phyloP scores from a whole-genome alignment of 2,329 filamentous ascomycete genomes.

The Colletotrichum agaves region DNA sequence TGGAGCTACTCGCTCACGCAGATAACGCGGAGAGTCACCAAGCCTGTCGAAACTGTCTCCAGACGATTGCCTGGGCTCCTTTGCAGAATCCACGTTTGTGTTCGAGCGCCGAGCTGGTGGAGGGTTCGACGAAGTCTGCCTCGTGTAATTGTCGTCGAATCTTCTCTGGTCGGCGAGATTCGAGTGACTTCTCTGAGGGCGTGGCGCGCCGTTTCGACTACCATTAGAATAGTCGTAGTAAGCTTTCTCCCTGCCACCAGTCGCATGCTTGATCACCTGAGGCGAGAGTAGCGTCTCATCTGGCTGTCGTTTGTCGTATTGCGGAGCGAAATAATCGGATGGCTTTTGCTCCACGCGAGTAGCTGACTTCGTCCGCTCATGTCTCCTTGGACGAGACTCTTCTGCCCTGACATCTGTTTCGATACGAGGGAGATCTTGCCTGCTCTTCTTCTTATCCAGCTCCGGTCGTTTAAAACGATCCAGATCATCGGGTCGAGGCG shows the following conservation, averaged over 20 bases:
- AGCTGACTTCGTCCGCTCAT: conserved; percentile 51
- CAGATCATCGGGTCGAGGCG: conserved; percentile 43
- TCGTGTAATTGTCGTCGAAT: conserved; percentile 41
- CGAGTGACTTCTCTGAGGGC: conserved; percentile 45
- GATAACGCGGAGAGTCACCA: conserved; percentile 42
- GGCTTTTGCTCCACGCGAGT: conserved; percentile 44
- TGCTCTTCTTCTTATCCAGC: conserved; percentile 48
- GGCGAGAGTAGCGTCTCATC: conserved; percentile 54
- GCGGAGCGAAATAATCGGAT: conserved; percentile 47
- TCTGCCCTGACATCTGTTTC: conserved; percentile 51
- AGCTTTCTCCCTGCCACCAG: conserved; percentile 54
- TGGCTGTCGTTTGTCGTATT: conserved; percentile 41
- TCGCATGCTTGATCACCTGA: conserved; percentile 53
- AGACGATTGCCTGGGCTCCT: conserved; percentile 45
- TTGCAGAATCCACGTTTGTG: conserved; percentile 43
- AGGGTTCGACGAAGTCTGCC: conserved; percentile 44
- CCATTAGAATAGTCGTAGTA: conserved; percentile 48
- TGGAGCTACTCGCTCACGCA: conserved; percentile 30
- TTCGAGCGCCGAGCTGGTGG: conserved; percentile 42
- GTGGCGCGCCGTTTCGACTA: conserved; percentile 42
- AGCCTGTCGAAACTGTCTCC: conserved; percentile 48
- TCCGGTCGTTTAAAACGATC: conserved; percentile 37
- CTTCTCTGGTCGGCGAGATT: conserved; percentile 43
- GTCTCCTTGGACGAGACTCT: conserved; percentile 43
- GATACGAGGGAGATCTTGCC: conserved; percentile 56